These are phyloP conservation scores for Phytophthora tentaculata DNA, from an alignment of 352 stramenopile species.

Conservation along the genomic window DNA sequence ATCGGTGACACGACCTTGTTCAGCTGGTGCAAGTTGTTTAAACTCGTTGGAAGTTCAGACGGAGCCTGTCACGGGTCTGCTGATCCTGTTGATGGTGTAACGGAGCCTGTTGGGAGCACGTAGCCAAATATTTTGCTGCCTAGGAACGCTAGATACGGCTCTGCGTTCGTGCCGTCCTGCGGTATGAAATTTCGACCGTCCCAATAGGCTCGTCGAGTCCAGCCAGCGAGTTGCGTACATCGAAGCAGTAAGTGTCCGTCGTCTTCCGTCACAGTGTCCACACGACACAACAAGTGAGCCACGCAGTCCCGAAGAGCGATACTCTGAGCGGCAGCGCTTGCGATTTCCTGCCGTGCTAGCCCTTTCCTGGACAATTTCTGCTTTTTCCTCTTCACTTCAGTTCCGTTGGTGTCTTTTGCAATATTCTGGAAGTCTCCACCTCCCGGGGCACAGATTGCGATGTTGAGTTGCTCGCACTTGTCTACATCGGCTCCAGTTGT, in stretches of 20 bases:
- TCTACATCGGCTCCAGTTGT: constrained; percentile 58
- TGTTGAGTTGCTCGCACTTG: constrained; percentile 65
- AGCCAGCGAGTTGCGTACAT: constrained; percentile 70
- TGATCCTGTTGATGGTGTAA: constrained; percentile 11
- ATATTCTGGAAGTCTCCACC: constrained; percentile 12
- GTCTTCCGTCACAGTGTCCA: constrained; percentile 67
- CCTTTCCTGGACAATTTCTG: constrained; percentile 73
- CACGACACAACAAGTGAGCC: constrained; percentile 71
- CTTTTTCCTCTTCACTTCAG: constrained; percentile 34
- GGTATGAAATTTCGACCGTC: constrained; percentile 83
- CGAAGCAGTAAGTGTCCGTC: constrained; percentile 77
- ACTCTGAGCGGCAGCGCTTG: constrained; percentile 30
- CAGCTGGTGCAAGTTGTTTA: constrained; percentile 18
- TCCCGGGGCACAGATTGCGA: constrained; percentile 58
- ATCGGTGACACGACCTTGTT: no score
- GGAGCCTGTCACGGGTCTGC: constrained; percentile 20
- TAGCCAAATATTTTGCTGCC: constrained; percentile 82
- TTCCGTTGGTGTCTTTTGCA: constrained; percentile 1
- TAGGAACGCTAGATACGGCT: constrained; percentile 84
- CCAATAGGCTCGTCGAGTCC: constrained; percentile 72
- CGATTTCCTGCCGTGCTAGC: constrained; percentile 42
- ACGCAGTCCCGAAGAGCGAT: constrained; percentile 63
- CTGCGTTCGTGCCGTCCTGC: constrained; percentile 20
- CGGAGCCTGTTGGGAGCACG: constrained; percentile 39
- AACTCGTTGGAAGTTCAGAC: constrained; percentile 15